Base-by-base conservation (phyloP, 2,329 filamentous ascomycete genomes). In the Kalaharituber pfeilii region DNA sequence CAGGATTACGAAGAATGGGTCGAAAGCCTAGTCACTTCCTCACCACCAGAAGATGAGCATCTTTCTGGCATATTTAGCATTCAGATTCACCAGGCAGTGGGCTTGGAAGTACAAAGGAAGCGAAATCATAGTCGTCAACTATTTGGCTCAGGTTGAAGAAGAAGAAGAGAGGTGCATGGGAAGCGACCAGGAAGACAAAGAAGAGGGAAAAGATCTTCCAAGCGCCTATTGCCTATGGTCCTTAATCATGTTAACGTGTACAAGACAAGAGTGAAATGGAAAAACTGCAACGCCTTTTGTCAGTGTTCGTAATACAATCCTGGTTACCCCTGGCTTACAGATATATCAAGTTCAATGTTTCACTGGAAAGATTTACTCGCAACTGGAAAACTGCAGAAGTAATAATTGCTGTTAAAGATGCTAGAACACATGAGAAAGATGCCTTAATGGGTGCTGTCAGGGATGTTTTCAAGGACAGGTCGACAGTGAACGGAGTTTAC, bases 31-130 rank as follows among this genome's bases (percentile, higher is more conserved):
- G 86, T 94, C 2, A 78, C 84, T 42, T 83, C 86, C 65, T 96
- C 88, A 0, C 89, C 91, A 5, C 89, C 88, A 0, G 89, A 96
- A 66, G 88, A 89, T n/a, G 75, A 95, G 5, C 96, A 87, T 86
- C 91, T 89, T 1, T 93, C 84, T 62, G 91, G 91, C 54, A 75
- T 98, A 20, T 80, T 89, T 65, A 87, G 82, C 62, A 69, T 96
- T 33, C 76, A 96, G 42, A 76, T 96, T 25, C 89, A 96, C 65
- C 89, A 96, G 67, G 94, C 96, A 60, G 88, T 95, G 61, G 94
- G 91, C 57, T 75, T 98, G 6, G 87, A 95, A 67, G 73, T 95
- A n/a, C 81, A 84, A 56, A 30, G 8, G 27, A 18, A 5, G 22
- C n/a, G 42, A 22, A 47, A 47, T 22, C 6, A 15, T 6, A 25